These are phyloP conservation scores for Xanthoceras sorbifolium DNA, from an alignment of 345 rosid genomes.

Conservation along the genomic window DNA sequence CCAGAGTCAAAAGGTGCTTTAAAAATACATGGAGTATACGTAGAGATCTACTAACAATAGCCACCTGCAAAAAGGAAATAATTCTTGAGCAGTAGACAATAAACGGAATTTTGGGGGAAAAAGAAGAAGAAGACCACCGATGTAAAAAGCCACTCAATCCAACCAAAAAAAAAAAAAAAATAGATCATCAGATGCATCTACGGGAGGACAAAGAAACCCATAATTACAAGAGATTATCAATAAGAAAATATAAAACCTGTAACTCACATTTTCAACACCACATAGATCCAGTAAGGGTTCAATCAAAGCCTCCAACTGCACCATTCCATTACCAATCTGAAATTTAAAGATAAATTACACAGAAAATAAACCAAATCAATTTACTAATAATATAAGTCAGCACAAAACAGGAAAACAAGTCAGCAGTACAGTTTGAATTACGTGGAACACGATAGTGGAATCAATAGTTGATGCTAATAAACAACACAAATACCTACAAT, in stretches of 20 bases:
- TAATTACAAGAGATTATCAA: not conserved
- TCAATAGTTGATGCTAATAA: not conserved
- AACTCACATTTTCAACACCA: conserved; percentile 59
- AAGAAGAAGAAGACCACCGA: not conserved
- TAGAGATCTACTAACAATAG: conserved; percentile 59
- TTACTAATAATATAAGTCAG: conserved; percentile 11
- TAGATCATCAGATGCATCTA: not conserved
- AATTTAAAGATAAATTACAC: conserved; percentile 17
- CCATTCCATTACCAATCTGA: conserved; percentile 71
- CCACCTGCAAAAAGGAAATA: conserved; percentile 46
- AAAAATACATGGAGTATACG: conserved; percentile 52
- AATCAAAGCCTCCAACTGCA: conserved; percentile 58
- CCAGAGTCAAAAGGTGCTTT: conserved; percentile 57
- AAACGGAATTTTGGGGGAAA: conserved; percentile 1
- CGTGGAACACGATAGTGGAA: not conserved
- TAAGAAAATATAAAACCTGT: not conserved
- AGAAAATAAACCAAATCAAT: conserved; percentile 4
- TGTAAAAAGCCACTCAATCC: not conserved
- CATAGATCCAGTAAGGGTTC: conserved; percentile 75
- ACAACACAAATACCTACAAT: not conserved
- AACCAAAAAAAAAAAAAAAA: not conserved
- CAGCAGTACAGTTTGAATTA: not conserved
- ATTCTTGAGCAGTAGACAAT: conserved; percentile 16
- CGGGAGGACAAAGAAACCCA: not conserved
- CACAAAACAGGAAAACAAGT: not conserved